A percentile compares a stretch with the other conserved stretches of the same genome.
Evolutionary conservation across 176 grass and related monocot species (phyloP).

Genomic region (barley (Hordeum vulgare)): DNA sequence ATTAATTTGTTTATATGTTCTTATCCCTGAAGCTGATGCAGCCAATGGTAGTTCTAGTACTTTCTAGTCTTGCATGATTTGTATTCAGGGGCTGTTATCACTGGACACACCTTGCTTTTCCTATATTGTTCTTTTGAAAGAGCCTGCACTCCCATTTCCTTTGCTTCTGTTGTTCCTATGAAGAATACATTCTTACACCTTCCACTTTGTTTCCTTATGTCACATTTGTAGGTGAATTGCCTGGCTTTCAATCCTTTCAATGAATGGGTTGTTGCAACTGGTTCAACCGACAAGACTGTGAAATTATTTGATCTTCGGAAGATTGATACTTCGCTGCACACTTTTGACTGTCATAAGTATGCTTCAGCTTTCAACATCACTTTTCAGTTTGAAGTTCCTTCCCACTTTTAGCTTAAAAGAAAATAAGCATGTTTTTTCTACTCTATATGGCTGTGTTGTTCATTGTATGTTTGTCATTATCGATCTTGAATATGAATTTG

Average conservation of each 20-base stretch:
- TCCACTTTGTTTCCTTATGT: conserved; percentile 3
- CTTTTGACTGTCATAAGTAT: conserved; percentile 93
- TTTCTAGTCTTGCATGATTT: not conserved
- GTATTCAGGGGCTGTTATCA: not conserved
- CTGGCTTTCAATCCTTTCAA: conserved; percentile 98
- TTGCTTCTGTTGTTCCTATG: not conserved
- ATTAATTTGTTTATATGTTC: not conserved
- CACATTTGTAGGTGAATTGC: conserved; percentile 72
- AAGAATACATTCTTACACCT: not conserved
- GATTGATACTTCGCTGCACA: conserved; percentile 67
- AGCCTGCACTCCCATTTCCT: not conserved
- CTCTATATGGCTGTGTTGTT: not conserved
- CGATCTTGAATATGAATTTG: not conserved
- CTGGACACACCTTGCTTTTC: not conserved
- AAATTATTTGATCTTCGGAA: conserved; percentile 98
- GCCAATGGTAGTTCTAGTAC: not conserved
- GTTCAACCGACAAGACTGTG: conserved; percentile 93
- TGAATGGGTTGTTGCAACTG: conserved; percentile 97
- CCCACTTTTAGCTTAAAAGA: conserved; percentile 2
- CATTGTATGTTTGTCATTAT: not conserved
- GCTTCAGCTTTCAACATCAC: not conserved
- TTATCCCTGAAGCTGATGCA: not conserved
- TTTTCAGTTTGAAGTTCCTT: not conserved
- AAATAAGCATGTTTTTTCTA: not conserved
- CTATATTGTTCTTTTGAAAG: not conserved